phyloP scores from a whole-genome alignment of 768 basidiomycete genomes.

The Cubamyces lactineus region DNA sequence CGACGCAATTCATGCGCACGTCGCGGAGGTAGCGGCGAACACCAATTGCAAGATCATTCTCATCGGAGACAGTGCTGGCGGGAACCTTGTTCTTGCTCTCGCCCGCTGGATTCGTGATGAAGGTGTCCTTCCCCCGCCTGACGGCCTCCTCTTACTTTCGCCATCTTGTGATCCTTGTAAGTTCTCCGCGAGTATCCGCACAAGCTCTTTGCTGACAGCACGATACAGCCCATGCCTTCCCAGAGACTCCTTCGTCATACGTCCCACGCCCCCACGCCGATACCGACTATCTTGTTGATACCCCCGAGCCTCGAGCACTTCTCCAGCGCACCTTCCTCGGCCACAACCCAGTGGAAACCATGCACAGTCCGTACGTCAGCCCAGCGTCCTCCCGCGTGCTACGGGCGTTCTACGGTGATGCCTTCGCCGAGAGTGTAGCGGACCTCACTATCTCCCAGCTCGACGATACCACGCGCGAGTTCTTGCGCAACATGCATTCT shows the following conservation, averaged over 20 bases:
- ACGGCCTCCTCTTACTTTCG: conserved; percentile 52
- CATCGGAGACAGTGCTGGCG: conserved; percentile 59
- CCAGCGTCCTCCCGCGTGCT: conserved; percentile 39
- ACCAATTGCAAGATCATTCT: conserved; percentile 43
- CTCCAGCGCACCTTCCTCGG: conserved; percentile 59
- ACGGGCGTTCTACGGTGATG: conserved; percentile 37
- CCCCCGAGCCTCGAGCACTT: conserved; percentile 54
- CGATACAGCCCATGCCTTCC: conserved; percentile 47
- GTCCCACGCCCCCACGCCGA: conserved; percentile 51
- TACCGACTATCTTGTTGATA: conserved; percentile 57
- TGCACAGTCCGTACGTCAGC: conserved; percentile 40
- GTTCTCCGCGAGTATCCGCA: conserved; percentile 28
- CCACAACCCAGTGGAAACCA: conserved; percentile 37
- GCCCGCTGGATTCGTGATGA: conserved; percentile 59
- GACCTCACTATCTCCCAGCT: conserved; percentile 34
- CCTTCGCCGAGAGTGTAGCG: conserved; percentile 31
- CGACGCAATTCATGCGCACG: conserved; percentile 14
- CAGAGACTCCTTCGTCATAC: conserved; percentile 50
- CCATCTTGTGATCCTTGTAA: conserved; percentile 42
- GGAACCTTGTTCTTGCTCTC: conserved; percentile 54
- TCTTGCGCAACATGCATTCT: conserved; percentile 29
- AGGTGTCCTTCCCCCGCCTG: conserved; percentile 45
- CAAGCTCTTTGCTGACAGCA: conserved; percentile 21
- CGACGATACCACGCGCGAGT: conserved; percentile 26
- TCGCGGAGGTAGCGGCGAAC: conserved; percentile 20